phyloP scores from a whole-genome alignment of 805 yeast genomes.

The Suhomyces faveliae region DNA sequence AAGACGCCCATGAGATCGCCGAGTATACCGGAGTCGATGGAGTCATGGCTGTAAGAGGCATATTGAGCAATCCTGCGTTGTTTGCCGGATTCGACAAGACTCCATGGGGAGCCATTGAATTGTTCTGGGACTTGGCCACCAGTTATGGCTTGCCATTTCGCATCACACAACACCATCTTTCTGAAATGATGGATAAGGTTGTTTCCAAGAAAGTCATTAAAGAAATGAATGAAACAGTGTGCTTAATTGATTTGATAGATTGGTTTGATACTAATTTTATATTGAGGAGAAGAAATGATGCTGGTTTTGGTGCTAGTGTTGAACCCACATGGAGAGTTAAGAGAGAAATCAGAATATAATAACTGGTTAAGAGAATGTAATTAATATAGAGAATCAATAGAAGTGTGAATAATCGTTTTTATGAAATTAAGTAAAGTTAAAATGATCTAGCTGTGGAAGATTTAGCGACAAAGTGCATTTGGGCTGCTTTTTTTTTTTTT shows the following conservation, averaged over 20 bases:
- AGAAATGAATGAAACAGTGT: constrained; percentile 61
- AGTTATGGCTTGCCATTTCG: constrained; percentile 84
- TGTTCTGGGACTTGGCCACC: constrained; percentile 73
- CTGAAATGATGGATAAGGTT: constrained; percentile 74
- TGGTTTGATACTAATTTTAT: constrained; percentile 77
- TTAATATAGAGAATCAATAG: too few relatives aligned
- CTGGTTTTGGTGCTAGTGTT: constrained; percentile 58
- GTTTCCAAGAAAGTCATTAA: constrained; percentile 31
- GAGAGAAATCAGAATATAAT: constrained; percentile 5
- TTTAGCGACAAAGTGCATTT: too few relatives aligned
- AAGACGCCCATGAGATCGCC: constrained; percentile 64
- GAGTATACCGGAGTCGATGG: constrained; percentile 79
- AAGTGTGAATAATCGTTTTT: too few relatives aligned
- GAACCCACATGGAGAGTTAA: constrained; percentile 32
- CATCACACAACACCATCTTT: constrained; percentile 80
- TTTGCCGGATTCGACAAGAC: constrained; percentile 72
- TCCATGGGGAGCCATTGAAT: constrained; percentile 91
- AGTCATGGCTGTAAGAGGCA: constrained; percentile 93
- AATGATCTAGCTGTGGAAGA: too few relatives aligned
- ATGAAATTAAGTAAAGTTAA: too few relatives aligned
- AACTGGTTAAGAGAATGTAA: too few relatives aligned
- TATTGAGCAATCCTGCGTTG: constrained; percentile 80
- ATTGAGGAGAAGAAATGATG: constrained; percentile 64
- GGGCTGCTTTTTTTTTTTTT: too few relatives aligned
- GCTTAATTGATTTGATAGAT: constrained; percentile 65